Base-by-base conservation (phyloP, 2,329 filamentous ascomycete species). In the Onygena corvina region DNA sequence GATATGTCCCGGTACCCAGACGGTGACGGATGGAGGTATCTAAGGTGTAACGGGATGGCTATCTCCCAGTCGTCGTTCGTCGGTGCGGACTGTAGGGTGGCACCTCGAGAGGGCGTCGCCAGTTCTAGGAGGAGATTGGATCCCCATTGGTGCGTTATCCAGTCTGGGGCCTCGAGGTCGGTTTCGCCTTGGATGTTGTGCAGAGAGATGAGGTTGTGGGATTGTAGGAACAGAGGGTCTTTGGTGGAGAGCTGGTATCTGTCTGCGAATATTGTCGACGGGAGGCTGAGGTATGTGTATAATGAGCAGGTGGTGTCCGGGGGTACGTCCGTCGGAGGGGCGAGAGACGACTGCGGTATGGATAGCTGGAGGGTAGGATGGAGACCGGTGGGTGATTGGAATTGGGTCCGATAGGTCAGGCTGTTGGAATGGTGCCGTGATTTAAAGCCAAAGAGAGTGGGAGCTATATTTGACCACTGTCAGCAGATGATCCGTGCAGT, bases 81-180 rank as follows among this genome's bases (percentile, higher is more conserved):
- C 6, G 49, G 3, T 23, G 14, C 45, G 5, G 34, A 31, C 25
- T 30, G n/a, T 21, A 3, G 21, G 20, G 14, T 35, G 8, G 46
- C 6, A 18, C 62, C 57, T 5, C 57, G 51, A 3, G 57, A 11
- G 0, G 83, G 78, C 1, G 74, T 71, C 0, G 78, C 76, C 33
- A 96, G 74, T 61, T 92, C 81, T 16, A 95, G 67, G 3, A 95
- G 73, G 12, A 87, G 73, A 12, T 76, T 79, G 0, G 84, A 89
- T 3, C 90, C 90, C 90, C 90, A 95, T 27, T 73, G 66, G 4
- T 75, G 61, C 25, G 87, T 75, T 1, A 81, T 79, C 71, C 93
- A 96, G 58, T 83, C 83, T 1, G 90, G 90, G 0, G 87, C 88
- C 69, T 96, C 90, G 48, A 96, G 80, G 57, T 96, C 89, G 4